phyloP scores from a whole-genome alignment of 257 asterid genomes.

The Solanum lignicaule region DNA sequence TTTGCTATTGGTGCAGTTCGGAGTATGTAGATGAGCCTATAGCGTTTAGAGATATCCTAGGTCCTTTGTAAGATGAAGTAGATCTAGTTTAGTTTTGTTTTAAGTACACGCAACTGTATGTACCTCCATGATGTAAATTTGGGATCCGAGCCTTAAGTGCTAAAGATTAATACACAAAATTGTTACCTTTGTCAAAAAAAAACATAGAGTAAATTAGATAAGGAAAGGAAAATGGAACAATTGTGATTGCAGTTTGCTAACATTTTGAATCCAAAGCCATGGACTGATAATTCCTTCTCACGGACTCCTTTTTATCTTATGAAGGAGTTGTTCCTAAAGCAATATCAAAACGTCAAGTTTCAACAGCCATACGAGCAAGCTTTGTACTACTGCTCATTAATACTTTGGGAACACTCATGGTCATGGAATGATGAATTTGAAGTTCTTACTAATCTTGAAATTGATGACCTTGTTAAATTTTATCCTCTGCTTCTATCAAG shows the following conservation, averaged over 20 bases:
- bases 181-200: not conserved
- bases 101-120: too few species aligned
- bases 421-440: constrained; percentile 73
- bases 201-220: not conserved
- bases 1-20: too few species aligned
- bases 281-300: not conserved
- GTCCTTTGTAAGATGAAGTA: too few species aligned
- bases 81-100: too few species aligned
- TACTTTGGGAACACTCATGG: constrained; percentile 65
- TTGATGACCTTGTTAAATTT: constrained; percentile 52
- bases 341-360: constrained; percentile 73
- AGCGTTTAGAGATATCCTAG: too few species aligned
- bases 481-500: constrained; percentile 80
- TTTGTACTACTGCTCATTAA: constrained; percentile 61
- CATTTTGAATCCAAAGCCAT: not conserved
- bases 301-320: not conserved
- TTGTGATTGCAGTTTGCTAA: not conserved
- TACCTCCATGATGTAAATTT: too few species aligned
- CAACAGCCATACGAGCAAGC: constrained; percentile 98
- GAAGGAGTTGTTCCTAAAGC: constrained; percentile 66
- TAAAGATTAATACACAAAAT: too few species aligned
- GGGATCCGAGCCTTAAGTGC: too few species aligned
- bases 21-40: too few species aligned
- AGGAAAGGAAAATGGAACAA: not conserved
- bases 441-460: constrained; percentile 66